A percentile compares a stretch with the other conserved stretches of the same genome.
Evolutionary conservation across 257 asterid species (phyloP).

Genomic region (Nicotiana noctiflora): DNA sequence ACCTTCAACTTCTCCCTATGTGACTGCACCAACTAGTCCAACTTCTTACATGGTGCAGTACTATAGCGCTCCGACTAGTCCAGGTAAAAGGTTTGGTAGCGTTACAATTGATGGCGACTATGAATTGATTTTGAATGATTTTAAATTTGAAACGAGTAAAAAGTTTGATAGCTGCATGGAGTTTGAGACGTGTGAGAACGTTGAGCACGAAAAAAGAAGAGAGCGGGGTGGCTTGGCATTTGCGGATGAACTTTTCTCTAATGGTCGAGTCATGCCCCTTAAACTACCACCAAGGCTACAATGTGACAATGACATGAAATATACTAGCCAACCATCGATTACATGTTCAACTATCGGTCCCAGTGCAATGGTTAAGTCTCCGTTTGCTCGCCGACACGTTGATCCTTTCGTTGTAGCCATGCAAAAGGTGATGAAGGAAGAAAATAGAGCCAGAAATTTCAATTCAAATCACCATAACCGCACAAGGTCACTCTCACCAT

Average conservation of each 20-base stretch:
- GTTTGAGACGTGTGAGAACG: constrained; percentile 6
- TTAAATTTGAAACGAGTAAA: constrained; percentile 60
- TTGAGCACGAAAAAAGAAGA: constrained; percentile 12
- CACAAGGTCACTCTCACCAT: constrained; percentile 51
- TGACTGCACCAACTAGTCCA: constrained; percentile 50
- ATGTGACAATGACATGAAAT: constrained; percentile 11
- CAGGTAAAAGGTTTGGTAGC: constrained; percentile 8
- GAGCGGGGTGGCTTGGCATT: constrained; percentile 51
- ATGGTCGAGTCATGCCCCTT: constrained; percentile 64
- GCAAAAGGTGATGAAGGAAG: constrained; percentile 51
- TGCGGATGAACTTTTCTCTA: constrained; percentile 57
- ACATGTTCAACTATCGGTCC: constrained; percentile 43
- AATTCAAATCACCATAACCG: constrained; percentile 31
- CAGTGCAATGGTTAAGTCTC: constrained; percentile 29
- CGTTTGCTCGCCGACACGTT: constrained; percentile 32
- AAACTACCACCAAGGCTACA: constrained; percentile 74
- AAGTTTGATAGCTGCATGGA: constrained; percentile 17
- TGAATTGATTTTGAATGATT: constrained; percentile 26
- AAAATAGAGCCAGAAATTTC: constrained; percentile 40
- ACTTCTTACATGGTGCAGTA: constrained; percentile 23
- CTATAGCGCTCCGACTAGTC: constrained; percentile 56
- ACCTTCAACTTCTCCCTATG: constrained; percentile 27
- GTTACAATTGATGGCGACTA: background rate
- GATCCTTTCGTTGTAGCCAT: constrained; percentile 63
- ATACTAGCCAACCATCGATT: constrained; percentile 22